Conservation (phyloP, 1,284 basidiomycete genomes). For the Sporisorium graminicola region DNA sequence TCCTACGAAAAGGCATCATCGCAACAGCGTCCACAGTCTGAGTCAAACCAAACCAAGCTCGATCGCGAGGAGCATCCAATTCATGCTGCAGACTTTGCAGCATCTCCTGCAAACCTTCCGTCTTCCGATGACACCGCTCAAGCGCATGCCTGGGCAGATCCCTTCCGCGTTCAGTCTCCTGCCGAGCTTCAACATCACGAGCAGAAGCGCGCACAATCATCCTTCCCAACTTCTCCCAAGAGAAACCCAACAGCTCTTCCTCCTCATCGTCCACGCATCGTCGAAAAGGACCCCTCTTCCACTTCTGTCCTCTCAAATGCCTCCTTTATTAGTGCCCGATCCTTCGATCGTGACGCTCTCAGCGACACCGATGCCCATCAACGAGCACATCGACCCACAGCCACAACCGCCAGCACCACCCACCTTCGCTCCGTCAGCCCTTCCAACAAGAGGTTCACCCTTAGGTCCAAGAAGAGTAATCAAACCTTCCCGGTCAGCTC, state of each 20-base stretch:
- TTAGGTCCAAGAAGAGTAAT: conserved; percentile 23
- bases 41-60: neutral
- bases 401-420: conserved; percentile 12
- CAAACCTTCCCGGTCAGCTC: conserved; percentile 26
- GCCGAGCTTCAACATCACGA: neutral
- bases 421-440: conserved; percentile 23
- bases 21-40: neutral
- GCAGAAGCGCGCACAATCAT: neutral
- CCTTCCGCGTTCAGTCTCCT: conserved; percentile 6
- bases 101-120: neutral
- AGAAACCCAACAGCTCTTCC: conserved; percentile 1
- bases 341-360: conserved; percentile 22
- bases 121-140: neutral
- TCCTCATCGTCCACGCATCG: conserved; percentile 17
- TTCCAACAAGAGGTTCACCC: conserved; percentile 20
- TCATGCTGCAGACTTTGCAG: conserved; percentile 15
- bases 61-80: conserved; percentile 6
- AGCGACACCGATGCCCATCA: conserved; percentile 43
- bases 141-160: conserved; percentile 18
- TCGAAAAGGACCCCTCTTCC: conserved; percentile 39
- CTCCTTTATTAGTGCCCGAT: conserved; percentile 49
- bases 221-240: conserved; percentile 17
- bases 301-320: conserved; percentile 37
- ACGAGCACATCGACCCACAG: conserved; percentile 2
- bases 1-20: neutral